Evolutionary conservation across 768 basidiomycete genomes (phyloP).

Genomic region (Suillus plorans): DNA sequence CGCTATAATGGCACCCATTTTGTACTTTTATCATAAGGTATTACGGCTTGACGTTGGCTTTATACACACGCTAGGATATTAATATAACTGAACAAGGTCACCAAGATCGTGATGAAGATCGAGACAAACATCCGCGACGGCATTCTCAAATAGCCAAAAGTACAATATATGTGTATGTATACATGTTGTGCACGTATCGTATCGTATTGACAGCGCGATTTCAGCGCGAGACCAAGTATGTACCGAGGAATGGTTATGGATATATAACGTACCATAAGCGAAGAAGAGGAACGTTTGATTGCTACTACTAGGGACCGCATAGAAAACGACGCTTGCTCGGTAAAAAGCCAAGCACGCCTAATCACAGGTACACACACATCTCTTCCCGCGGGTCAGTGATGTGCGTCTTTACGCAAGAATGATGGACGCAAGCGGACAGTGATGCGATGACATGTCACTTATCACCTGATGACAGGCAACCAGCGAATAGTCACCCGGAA

Average conservation of each 20-base stretch:
- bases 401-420: conserved; percentile 1
- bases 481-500: conserved; percentile 35
- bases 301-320: neutral
- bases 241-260: neutral
- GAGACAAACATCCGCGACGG: neutral
- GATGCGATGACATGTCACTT: neutral
- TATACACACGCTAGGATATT: neutral
- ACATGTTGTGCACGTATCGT: neutral
- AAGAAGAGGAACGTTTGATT: neutral
- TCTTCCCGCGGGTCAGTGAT: conserved; percentile 2
- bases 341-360: neutral
- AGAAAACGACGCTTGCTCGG: neutral
- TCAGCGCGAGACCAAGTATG: neutral
- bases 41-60: neutral
- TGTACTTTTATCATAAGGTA: neutral
- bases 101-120: neutral
- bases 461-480: neutral
- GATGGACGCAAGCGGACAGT: neutral
- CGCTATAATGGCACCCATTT: neutral
- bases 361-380: neutral
- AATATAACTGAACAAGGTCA: conserved; percentile 5
- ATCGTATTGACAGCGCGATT: neutral
- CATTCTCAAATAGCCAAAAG: neutral
- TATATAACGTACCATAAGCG: neutral
- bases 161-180: neutral